phyloP scores from a whole-genome alignment of 495 filamentous ascomycete species.

The Penicillium lividum region DNA sequence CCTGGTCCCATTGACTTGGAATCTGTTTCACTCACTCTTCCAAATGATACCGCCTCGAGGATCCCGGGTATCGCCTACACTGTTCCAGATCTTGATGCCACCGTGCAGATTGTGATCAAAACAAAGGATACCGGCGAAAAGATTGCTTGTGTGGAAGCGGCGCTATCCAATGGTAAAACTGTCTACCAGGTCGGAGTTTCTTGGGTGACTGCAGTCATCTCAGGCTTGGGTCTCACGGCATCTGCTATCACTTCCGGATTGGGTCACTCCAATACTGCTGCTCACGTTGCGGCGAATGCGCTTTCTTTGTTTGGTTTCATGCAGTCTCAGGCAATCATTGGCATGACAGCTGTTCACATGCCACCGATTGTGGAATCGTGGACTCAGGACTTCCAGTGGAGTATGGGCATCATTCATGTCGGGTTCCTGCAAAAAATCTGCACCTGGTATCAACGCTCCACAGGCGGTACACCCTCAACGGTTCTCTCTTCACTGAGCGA shows the following conservation, averaged over 20 bases:
- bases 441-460: slow-evolving; percentile 95
- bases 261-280: slow-evolving; percentile 93
- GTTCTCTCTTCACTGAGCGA: slow-evolving; percentile 71
- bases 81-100: slow-evolving; percentile 92
- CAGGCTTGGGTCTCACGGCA: slow-evolving; percentile 76
- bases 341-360: slow-evolving; percentile 79
- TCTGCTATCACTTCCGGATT: slow-evolving; percentile 81
- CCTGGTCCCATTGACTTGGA: slow-evolving; percentile 75
- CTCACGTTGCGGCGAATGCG: slow-evolving; percentile 91
- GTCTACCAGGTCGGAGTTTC: slow-evolving; percentile 87
- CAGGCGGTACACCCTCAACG: slow-evolving; percentile 82
- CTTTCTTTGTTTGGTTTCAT: slow-evolving; percentile 94
- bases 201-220: slow-evolving; percentile 86
- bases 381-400: slow-evolving; percentile 99
- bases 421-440: slow-evolving; percentile 84
- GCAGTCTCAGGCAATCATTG: slow-evolving; percentile 94
- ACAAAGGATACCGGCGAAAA: slow-evolving; percentile 56
- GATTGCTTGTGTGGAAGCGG: slow-evolving; percentile 86
- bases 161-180: slow-evolving; percentile 89
- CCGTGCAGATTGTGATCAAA: slow-evolving; percentile 78
- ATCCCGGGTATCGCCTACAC: slow-evolving; percentile 88
- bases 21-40: slow-evolving; percentile 64
- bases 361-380: slow-evolving; percentile 90
- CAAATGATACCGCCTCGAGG: slow-evolving; percentile 51
- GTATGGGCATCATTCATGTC: slow-evolving; percentile 92